Evolutionary conservation across 192 early-diverging fungal species (phyloP), one percentile per base, ranked within the genome.

Genomic region (Lunasporangiospora selenospora): DNA sequence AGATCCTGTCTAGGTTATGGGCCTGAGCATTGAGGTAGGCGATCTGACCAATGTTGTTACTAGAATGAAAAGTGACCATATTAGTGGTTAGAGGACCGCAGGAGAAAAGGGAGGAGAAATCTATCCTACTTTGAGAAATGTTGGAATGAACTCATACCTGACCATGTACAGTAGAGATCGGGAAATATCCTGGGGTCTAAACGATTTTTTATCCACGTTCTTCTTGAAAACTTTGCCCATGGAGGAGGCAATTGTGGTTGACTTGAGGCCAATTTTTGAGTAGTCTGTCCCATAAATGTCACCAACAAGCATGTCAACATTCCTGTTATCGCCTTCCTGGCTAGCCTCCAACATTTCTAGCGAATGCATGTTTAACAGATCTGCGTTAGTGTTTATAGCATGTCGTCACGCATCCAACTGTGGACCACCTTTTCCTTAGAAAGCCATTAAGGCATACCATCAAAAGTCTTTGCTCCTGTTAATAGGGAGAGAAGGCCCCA

Each of bases 11-110:
- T 54, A 98, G 87, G 19, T 89, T 91, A 80, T 98, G 96, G 26
- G 90, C 85, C 67, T 94, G 89, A 7, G 97, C 97, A 65, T 98
- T 98, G 53, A 99, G 79, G 58, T 95, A 99, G 0, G 96, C 97
- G 53, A 99, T 98, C 76, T 99, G 97, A 10, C 97, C 96, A 84
- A 99, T 94, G 75, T 97, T 99, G 83, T 99, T 99, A 75, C 93
- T 90, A 75, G 23, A 3, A 58, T 21, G 24, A 58, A 6, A 31
- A 58, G 0, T 12, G 33, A 46, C 18, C 9, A 44, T 26, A 43
- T 23, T 58, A 63, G 10, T 44, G 45, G 21, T 18, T 55, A 3
- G 31, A 40, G 16, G 56, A 47, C 2, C 16, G 39, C 29, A 10
- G 9, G 26, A 9, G 13, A 51, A 7, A 10, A 43, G 6, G 46